These are phyloP conservation scores for Rosellinia necatrix DNA, from an alignment of 2,329 filamentous ascomycete genomes.

Conservation along the genomic window DNA sequence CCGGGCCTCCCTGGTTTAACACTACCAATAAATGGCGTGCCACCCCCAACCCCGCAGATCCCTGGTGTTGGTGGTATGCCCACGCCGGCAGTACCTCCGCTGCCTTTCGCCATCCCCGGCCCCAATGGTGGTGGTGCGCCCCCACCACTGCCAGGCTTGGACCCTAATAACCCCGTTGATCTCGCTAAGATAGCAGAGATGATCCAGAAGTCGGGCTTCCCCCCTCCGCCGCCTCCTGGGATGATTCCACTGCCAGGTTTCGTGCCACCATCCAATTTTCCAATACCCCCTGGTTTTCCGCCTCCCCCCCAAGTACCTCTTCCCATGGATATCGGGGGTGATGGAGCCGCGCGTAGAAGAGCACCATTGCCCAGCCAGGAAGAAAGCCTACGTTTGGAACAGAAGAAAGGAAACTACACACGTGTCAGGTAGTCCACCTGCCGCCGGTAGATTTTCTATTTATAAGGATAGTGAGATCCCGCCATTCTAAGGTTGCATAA, in stretches of 20 bases:
- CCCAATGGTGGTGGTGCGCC: conserved; percentile 41
- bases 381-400: conserved; percentile 79
- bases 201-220: conserved; percentile 68
- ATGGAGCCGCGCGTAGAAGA: conserved; percentile 71
- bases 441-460: neutral
- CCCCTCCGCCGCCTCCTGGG: conserved; percentile 60
- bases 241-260: conserved; percentile 52
- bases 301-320: conserved; percentile 38
- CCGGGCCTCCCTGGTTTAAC: conserved; percentile 61
- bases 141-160: conserved; percentile 57
- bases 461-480: neutral
- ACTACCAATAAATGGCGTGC: conserved; percentile 45
- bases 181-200: conserved; percentile 65
- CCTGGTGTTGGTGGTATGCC: conserved; percentile 40
- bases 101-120: conserved; percentile 57
- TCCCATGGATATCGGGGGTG: conserved; percentile 24
- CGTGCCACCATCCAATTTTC: conserved; percentile 51
- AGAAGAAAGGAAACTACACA: conserved; percentile 67
- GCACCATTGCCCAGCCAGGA: conserved; percentile 82
- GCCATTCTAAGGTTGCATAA: too few species aligned
- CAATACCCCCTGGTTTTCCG: conserved; percentile 44
- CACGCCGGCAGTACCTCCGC: conserved; percentile 45
- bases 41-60: conserved; percentile 43
- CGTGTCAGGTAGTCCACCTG: conserved; percentile 48
- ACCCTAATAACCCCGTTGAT: conserved; percentile 64